These are phyloP conservation scores for Trichosporon coremiiforme DNA, from an alignment of 1,284 basidiomycete genomes.

Conservation along the genomic window DNA sequence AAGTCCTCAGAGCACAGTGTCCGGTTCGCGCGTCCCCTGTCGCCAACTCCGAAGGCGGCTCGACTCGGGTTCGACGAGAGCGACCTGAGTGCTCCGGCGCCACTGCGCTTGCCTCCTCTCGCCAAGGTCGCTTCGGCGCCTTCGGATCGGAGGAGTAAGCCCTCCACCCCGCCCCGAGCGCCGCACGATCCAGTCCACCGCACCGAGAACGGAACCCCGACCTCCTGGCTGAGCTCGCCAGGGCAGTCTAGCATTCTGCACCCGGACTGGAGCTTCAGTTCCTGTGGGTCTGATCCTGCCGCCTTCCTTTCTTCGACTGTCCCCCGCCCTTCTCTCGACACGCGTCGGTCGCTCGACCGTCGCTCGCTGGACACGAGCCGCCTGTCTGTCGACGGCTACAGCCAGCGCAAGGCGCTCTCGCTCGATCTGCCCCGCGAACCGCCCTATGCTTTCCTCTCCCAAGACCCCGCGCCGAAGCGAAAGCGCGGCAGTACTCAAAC, in stretches of 20 bases:
- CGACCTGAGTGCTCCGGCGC: neutral
- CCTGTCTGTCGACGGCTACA: neutral
- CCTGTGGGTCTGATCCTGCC: neutral
- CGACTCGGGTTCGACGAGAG: constrained; percentile 6
- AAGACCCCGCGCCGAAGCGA: neutral
- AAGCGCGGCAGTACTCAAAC: constrained; percentile 34
- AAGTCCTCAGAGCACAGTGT: neutral
- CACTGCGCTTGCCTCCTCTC: neutral
- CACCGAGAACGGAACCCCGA: constrained; percentile 15
- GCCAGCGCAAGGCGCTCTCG: neutral
- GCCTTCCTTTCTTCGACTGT: neutral
- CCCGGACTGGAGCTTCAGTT: constrained; percentile 28
- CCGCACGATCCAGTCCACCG: neutral
- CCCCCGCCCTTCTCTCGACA: neutral
- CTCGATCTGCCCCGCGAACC: constrained; percentile 20
- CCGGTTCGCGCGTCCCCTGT: neutral
- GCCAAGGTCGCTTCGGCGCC: neutral
- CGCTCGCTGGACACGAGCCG: too few species aligned
- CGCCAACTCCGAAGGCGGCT: constrained; percentile 3
- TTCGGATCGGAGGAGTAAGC: neutral
- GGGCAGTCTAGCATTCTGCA: constrained; percentile 12
- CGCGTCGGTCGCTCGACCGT: neutral
- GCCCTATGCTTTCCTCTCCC: constrained; percentile 13
- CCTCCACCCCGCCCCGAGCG: constrained; percentile 5
- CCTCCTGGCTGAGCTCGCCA: constrained; percentile 22